A percentile compares a stretch with the other conserved stretches of the same genome.
These are phyloP conservation scores for Elasticomyces elasticus DNA, from an alignment of 495 filamentous ascomycete species.

Conservation along the genomic window DNA sequence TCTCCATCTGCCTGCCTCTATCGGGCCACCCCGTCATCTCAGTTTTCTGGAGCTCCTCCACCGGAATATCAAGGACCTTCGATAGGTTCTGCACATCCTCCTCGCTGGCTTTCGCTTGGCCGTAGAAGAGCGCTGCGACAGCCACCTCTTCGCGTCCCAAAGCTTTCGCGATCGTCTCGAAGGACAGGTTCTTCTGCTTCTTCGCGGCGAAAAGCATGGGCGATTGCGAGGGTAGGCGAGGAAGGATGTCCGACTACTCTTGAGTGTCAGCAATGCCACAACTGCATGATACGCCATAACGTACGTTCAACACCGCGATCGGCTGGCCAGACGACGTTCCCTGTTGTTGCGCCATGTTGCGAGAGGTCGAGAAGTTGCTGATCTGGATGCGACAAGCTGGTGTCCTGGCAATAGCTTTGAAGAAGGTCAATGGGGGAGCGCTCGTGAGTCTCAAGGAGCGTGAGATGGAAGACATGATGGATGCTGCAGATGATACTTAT, in stretches of 20 bases:
- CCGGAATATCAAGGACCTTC: conserved; percentile 51
- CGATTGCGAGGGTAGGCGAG: conserved; percentile 55
- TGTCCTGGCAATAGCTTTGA: neutral
- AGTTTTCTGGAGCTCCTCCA: conserved; percentile 41
- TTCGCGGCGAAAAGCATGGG: conserved; percentile 78
- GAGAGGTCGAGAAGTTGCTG: conserved; percentile 5
- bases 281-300: neutral
- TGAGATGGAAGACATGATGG: neutral
- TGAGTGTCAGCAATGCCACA: neutral
- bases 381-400: neutral
- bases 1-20: conserved; percentile 67
- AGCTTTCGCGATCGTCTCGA: conserved; percentile 65
- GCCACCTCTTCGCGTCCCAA: conserved; percentile 84
- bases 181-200: conserved; percentile 60
- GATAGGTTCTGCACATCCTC: conserved; percentile 71
- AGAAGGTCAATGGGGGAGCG: neutral
- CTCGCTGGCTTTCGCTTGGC: conserved; percentile 68
- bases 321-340: conserved; percentile 14
- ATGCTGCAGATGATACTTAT: neutral
- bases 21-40: conserved; percentile 70
- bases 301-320: conserved; percentile 12
- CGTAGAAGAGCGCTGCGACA: conserved; percentile 88
- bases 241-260: conserved; percentile 1
- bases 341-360: conserved; percentile 8
- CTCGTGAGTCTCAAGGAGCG: neutral